These are phyloP conservation scores for Cystobasidium slooffiae DNA, from an alignment of 1,284 basidiomycete species.

Conservation along the genomic window DNA sequence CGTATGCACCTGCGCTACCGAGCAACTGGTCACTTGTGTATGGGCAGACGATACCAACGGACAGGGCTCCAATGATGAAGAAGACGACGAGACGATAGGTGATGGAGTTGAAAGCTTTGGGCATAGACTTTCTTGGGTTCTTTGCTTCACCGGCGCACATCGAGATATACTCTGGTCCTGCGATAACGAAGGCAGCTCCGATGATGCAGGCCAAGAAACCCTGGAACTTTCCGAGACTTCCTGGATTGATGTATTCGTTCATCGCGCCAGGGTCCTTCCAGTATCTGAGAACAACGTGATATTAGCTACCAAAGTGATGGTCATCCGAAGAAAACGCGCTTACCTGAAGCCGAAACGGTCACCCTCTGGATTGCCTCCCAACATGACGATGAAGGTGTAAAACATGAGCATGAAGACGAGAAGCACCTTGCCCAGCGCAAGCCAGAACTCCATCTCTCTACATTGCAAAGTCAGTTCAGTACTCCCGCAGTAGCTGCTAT, in stretches of 20 bases:
- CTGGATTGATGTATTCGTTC: conserved; percentile 41
- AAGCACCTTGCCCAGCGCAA: conserved; percentile 53
- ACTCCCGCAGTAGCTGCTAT: too few relatives aligned
- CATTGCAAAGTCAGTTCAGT: background rate
- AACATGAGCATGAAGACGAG: conserved; percentile 52
- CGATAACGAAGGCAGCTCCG: conserved; percentile 54
- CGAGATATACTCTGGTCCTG: conserved; percentile 53
- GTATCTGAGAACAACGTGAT: background rate
- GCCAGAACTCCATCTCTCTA: conserved; percentile 54
- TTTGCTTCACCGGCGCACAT: conserved; percentile 52
- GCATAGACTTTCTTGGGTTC: conserved; percentile 54
- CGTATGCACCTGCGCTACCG: conserved; percentile 30
- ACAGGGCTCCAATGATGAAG: conserved; percentile 53
- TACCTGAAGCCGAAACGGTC: conserved; percentile 49
- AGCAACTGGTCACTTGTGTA: conserved; percentile 44
- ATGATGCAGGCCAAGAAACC: conserved; percentile 53
- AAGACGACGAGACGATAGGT: conserved; percentile 54
- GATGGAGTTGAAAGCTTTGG: conserved; percentile 54
- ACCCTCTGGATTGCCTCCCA: conserved; percentile 52
- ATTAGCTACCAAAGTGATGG: background rate
- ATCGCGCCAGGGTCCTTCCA: conserved; percentile 52
- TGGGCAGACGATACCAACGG: conserved; percentile 52
- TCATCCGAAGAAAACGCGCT: too few relatives aligned
- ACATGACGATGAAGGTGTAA: conserved; percentile 55
- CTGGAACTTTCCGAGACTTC: conserved; percentile 48